Base-by-base conservation (phyloP, 192 early-diverging fungal species). In the Umbelopsis ramanniana region DNA sequence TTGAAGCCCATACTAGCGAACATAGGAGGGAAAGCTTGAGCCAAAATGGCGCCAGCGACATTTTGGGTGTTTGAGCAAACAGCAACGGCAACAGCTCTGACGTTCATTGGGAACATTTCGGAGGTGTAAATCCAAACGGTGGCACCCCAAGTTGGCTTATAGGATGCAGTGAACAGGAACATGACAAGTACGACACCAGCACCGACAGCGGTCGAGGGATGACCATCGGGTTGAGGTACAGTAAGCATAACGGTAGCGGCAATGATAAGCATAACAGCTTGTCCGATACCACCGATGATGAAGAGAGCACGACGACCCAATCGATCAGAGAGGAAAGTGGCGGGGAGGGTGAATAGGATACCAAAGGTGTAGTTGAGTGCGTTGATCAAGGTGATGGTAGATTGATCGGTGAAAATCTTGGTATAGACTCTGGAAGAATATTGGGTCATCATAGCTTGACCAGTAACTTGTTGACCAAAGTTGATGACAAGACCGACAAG, bases 61-160 rank as follows among this genome's bases (percentile, higher is more conserved):
- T 86, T 90, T 77, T 90, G 90, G 55, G 87, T 86, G 26, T 86
- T 74, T 19, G 84, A 87, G 17, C 79, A 79, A 8, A 88, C 45
- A 21, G 81, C 81, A 15, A 86, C 74, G n/a, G 82, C 85, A 74
- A 87, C 88, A 26, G 83, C 85, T 46, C 89, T 79, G 22, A 89
- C 72, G 35, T 84, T 83, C 29, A 90, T 76, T 38, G 89, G 87
- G 79, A 89, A 90, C 53, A 90, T 88, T 71, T 90, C 89, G 22
- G 81, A 74, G 37, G 87, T 76, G 70, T 89, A 88, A 38, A 87
- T 82, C 89, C 85, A 90, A 10, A 77, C 80, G 6, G 87, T 84
- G 23, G 89, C 87, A 33, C 88, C 88, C 89, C 89, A 90, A 11
- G 89, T 83, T 37, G 75, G 74, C 33, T 85, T 85, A 68, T 90